Conservation (phyloP, 495 filamentous ascomycete species). For the Penicillium samsonianum region DNA sequence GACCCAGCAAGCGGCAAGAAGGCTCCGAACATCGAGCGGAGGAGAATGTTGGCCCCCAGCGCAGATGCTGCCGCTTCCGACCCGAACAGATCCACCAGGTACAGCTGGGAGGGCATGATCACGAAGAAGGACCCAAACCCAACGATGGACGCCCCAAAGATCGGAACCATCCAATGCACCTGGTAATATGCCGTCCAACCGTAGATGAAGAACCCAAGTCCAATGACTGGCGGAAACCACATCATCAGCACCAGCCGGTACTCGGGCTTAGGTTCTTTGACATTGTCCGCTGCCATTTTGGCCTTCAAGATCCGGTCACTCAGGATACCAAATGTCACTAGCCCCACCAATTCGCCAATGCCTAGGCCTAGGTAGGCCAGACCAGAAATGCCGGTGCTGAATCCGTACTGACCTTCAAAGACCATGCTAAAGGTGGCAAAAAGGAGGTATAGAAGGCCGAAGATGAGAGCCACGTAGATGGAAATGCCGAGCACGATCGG, state of each 20-base stretch:
- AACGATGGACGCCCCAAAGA: constrained; percentile 1
- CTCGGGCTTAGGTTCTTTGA: not conserved
- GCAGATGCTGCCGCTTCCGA: not conserved
- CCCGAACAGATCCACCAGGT: not conserved
- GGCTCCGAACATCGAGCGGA: constrained; percentile 4
- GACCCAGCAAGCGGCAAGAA: not conserved
- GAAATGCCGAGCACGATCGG: constrained; percentile 60
- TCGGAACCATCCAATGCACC: constrained; percentile 46
- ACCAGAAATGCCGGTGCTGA: constrained; percentile 25
- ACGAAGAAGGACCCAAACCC: not conserved
- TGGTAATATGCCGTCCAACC: constrained; percentile 59
- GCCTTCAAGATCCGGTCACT: constrained; percentile 5
- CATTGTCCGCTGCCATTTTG: not conserved
- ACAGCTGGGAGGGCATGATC: constrained; percentile 2
- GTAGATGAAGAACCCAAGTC: constrained; percentile 61
- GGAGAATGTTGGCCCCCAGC: not conserved
- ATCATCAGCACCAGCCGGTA: constrained; percentile 13
- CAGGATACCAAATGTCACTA: not conserved
- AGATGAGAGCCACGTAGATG: constrained; percentile 61
- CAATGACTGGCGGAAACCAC: constrained; percentile 28
- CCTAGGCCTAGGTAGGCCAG: constrained; percentile 18
- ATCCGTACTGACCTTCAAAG: constrained; percentile 50
- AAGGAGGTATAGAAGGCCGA: constrained; percentile 59
- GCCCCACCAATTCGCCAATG: not conserved
- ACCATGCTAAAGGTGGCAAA: constrained; percentile 60